Evolutionary conservation across 306 rosid species (phyloP).

Genomic region (Dryas alaskensis): DNA sequence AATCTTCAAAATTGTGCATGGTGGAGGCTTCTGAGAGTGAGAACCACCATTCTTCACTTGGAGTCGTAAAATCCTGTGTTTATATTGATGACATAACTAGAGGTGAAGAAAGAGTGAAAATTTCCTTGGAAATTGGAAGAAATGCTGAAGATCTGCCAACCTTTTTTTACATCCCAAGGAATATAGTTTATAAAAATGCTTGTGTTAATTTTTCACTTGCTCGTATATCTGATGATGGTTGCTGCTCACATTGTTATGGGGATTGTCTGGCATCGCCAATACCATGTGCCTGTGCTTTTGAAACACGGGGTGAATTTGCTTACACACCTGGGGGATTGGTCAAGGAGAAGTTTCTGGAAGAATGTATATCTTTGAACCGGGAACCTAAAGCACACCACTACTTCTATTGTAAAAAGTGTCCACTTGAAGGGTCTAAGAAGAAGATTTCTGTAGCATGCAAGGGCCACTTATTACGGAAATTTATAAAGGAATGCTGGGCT

Average conservation of each 20-base stretch:
- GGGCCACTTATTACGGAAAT: constrained; percentile 11
- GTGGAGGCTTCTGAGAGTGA: neutral
- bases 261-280: constrained; percentile 19
- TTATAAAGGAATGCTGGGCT: constrained; percentile 32
- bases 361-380: constrained; percentile 4
- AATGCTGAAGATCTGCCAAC: neutral
- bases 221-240: constrained; percentile 8
- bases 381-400: constrained; percentile 11
- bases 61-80: neutral
- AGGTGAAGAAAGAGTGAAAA: constrained; percentile 14
- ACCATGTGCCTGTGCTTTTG: constrained; percentile 24
- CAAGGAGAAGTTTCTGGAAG: constrained; percentile 23
- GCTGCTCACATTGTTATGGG: constrained; percentile 23
- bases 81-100: constrained; percentile 21
- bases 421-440: constrained; percentile 2
- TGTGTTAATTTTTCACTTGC: constrained; percentile 15
- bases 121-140: constrained; percentile 10
- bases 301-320: constrained; percentile 28
- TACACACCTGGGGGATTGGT: constrained; percentile 19
- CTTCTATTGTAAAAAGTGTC: constrained; percentile 14
- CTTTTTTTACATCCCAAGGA: constrained; percentile 4
- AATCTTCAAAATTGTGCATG: neutral
- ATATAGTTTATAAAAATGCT: constrained; percentile 22
- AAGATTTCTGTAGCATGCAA: constrained; percentile 4
- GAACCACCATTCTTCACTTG: neutral